A percentile compares a stretch with the other conserved stretches of the same genome.
These are phyloP conservation scores for Scopulariopsis brevicaulis DNA, from an alignment of 2,329 filamentous ascomycete species.

Conservation along the genomic window DNA sequence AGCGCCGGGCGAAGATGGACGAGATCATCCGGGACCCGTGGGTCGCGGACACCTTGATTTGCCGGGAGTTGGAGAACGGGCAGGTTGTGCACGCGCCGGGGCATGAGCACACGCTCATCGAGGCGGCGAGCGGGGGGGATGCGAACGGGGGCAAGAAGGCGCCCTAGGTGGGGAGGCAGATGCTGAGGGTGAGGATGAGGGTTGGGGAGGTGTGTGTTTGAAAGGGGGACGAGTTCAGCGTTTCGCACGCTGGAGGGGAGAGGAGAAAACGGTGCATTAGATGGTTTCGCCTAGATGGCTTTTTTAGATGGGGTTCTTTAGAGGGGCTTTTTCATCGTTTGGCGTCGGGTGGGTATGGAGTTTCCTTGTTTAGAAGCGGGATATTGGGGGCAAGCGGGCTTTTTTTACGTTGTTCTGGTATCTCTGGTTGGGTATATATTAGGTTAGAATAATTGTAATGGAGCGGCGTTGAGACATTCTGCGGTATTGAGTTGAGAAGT, in stretches of 20 bases:
- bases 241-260: no score
- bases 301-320: neutral
- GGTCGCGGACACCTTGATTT: constrained; percentile 78
- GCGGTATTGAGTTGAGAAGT: no score
- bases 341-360: neutral
- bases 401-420: no score
- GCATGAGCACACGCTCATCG: constrained; percentile 79
- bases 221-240: no score
- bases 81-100: constrained; percentile 60
- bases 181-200: neutral
- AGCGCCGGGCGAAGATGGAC: constrained; percentile 69
- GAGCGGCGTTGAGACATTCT: no score
- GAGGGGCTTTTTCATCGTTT: neutral
- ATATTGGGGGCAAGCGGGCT: no score
- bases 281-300: neutral
- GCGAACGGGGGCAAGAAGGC: neutral
- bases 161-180: neutral
- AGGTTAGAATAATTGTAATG: no score
- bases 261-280: neutral
- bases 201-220: neutral
- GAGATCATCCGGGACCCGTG: constrained; percentile 84
- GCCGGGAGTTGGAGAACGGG: constrained; percentile 63
- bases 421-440: no score
- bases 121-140: constrained; percentile 36
- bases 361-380: neutral